A percentile compares a stretch with the other conserved stretches of the same genome.
These are phyloP conservation scores for Hypericum perforatum DNA, from an alignment of 345 rosid species.

Conservation along the genomic window DNA sequence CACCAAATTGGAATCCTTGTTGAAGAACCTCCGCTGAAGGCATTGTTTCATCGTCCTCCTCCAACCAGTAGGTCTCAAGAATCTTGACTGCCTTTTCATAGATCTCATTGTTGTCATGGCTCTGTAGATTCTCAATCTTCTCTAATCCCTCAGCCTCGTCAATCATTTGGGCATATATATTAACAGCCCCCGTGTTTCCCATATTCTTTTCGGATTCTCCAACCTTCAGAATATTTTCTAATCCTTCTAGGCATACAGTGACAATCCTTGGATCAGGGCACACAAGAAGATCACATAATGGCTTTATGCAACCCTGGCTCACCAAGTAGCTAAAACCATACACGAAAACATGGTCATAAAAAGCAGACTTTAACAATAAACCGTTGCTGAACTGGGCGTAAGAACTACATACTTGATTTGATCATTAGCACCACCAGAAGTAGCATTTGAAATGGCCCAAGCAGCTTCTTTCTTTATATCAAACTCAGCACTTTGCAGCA, in stretches of 20 bases:
- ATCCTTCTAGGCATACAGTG: slow-evolving; percentile 22
- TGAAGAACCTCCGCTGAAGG: slow-evolving; percentile 4
- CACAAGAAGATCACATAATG: slow-evolving; percentile 23
- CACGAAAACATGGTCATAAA: neutral
- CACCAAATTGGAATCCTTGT: slow-evolving; percentile 7
- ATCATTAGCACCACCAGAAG: slow-evolving; percentile 16
- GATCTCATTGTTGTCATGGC: slow-evolving; percentile 10
- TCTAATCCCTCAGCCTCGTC: slow-evolving; percentile 8
- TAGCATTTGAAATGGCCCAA: slow-evolving; percentile 27
- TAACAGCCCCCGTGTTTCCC: slow-evolving; percentile 2
- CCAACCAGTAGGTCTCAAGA: slow-evolving; percentile 10
- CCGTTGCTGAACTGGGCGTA: too few species aligned
- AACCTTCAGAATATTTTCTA: slow-evolving; percentile 10
- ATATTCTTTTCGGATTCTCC: slow-evolving; percentile 4
- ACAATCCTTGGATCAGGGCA: slow-evolving; percentile 27
- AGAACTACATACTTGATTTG: slow-evolving; percentile 15
- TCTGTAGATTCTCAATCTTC: slow-evolving; percentile 9
- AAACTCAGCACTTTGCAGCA: slow-evolving; percentile 24
- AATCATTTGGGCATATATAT: slow-evolving; percentile 6
- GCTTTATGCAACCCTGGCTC: slow-evolving; percentile 20
- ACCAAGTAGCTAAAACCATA: slow-evolving; percentile 14
- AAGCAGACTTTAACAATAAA: too few species aligned
- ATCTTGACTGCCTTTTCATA: slow-evolving; percentile 10
- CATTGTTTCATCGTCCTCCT: slow-evolving; percentile 7
- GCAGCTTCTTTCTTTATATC: slow-evolving; percentile 28